Evolutionary conservation across 345 rosid species (phyloP).

Genomic region (Eucalyptus rudis): DNA sequence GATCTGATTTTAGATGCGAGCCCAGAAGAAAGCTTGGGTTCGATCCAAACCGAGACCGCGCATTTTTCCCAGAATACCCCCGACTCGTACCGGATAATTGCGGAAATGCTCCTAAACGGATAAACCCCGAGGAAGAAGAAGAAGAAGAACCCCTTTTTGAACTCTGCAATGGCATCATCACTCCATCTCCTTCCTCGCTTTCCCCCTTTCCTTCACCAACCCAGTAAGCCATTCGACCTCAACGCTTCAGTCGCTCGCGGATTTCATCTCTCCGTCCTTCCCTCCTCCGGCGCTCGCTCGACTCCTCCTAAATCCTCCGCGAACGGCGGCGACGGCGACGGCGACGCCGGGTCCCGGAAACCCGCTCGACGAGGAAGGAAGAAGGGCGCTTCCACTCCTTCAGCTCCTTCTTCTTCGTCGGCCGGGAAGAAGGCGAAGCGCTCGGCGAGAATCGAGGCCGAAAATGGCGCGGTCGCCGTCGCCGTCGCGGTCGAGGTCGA

Average conservation of each 20-base stretch:
- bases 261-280: constrained; percentile 2
- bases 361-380: constrained; percentile 54
- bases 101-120: constrained; percentile 1
- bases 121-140: constrained; percentile 15
- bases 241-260: not conserved
- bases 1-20: not conserved
- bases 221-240: not conserved
- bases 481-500: not conserved
- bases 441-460: constrained; percentile 1
- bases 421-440: constrained; percentile 1
- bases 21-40: not conserved
- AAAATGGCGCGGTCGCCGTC: not conserved
- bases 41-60: not conserved
- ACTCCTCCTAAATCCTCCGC: constrained; percentile 15
- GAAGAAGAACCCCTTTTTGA: not conserved
- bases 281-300: not conserved
- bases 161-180: constrained; percentile 41
- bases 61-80: not conserved
- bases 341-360: constrained; percentile 30
- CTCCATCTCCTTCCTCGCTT: constrained; percentile 34
- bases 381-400: constrained; percentile 22
- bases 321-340: constrained; percentile 1
- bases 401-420: not conserved
- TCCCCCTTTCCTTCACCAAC: not conserved
- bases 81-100: not conserved